Conservation (phyloP, 2,329 filamentous ascomycete genomes). For the Ophiosphaerella korrae region DNA sequence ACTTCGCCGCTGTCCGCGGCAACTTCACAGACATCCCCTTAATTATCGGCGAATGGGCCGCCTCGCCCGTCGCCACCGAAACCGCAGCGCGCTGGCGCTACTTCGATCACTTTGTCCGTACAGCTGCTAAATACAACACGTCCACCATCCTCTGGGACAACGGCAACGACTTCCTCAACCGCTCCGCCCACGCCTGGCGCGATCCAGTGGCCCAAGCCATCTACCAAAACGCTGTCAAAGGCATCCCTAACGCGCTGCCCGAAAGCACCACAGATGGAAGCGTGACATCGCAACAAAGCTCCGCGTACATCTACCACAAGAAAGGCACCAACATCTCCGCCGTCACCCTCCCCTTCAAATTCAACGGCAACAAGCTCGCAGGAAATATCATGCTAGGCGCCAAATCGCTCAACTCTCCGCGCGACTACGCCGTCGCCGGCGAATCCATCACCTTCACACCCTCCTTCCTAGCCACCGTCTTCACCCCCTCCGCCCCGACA, state of each 20-base stretch:
- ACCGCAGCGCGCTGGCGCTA: constrained; percentile 63
- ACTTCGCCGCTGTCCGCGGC: constrained; percentile 57
- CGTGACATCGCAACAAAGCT: constrained; percentile 53
- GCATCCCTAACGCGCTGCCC: constrained; percentile 56
- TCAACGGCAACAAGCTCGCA: constrained; percentile 61
- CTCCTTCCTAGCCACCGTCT: constrained; percentile 53
- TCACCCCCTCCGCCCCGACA: constrained; percentile 49
- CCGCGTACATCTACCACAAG: constrained; percentile 62
- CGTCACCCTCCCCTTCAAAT: constrained; percentile 55
- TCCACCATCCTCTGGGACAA: constrained; percentile 65
- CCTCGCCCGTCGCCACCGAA: constrained; percentile 57
- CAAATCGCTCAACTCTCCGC: constrained; percentile 42
- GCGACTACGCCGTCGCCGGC: constrained; percentile 56
- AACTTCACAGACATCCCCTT: constrained; percentile 63
- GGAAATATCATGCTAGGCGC: constrained; percentile 39
- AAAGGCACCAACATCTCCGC: constrained; percentile 51
- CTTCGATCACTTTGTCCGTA: constrained; percentile 59
- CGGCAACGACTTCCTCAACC: constrained; percentile 61
- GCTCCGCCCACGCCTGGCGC: constrained; percentile 55
- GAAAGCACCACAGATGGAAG: constrained; percentile 58
- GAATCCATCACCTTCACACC: constrained; percentile 54
- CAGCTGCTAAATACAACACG: constrained; percentile 57
- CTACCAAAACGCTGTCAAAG: constrained; percentile 52
- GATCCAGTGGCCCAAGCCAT: constrained; percentile 58
- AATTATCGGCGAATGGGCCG: constrained; percentile 64